These are phyloP conservation scores for Schoenoplectus triqueter DNA, from an alignment of 202 grass and related monocot species.

Conservation along the genomic window DNA sequence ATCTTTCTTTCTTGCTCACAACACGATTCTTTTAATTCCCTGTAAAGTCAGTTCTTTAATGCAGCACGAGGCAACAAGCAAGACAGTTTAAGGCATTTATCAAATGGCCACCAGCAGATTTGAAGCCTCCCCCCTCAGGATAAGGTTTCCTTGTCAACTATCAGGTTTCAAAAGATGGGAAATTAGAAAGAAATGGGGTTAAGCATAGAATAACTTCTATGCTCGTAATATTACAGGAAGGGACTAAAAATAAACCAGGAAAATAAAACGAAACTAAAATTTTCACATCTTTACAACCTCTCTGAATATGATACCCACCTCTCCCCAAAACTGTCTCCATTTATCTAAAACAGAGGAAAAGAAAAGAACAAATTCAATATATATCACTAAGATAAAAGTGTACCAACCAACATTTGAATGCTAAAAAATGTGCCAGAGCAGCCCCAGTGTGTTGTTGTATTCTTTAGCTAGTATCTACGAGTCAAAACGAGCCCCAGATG, in stretches of 20 bases:
- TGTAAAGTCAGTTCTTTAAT: not conserved
- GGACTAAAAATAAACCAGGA: no score
- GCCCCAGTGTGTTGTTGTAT: not conserved
- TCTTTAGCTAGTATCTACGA: conserved; percentile 45
- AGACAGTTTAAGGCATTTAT: not conserved
- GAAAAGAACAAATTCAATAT: conserved; percentile 44
- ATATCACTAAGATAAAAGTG: not conserved
- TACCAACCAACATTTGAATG: conserved; percentile 21
- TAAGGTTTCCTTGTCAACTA: not conserved
- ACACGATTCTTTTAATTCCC: not conserved
- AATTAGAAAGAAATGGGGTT: not conserved
- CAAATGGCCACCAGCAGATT: not conserved
- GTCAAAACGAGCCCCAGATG: conserved; percentile 78
- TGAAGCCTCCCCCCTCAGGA: not conserved
- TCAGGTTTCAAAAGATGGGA: no score
- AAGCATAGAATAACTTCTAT: not conserved
- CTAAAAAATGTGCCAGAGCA: conserved; percentile 18
- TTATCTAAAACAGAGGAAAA: conserved; percentile 21
- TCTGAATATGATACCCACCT: not conserved
- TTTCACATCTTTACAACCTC: conserved; percentile 40
- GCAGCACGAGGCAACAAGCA: not conserved
- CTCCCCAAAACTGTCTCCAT: conserved; percentile 5
- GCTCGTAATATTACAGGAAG: not conserved
- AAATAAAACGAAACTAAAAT: conserved; percentile 12
- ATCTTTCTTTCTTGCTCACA: not conserved